These are phyloP conservation scores for Holtermannia corniformis DNA, from an alignment of 768 basidiomycete genomes.

Conservation along the genomic window DNA sequence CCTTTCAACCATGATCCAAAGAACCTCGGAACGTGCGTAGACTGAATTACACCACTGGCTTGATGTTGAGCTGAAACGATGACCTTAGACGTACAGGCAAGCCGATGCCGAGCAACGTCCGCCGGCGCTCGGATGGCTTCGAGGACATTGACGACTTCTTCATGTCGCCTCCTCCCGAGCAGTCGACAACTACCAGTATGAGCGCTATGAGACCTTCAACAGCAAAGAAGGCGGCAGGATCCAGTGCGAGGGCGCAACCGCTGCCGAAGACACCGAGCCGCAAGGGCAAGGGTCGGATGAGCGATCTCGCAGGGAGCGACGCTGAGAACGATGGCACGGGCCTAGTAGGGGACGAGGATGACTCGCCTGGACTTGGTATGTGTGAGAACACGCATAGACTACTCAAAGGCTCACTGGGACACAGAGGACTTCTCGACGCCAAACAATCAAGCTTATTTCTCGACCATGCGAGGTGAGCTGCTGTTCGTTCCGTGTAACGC, in stretches of 20 bases:
- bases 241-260: neutral
- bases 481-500: neutral
- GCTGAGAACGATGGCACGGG: conserved; percentile 13
- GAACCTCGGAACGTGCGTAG: conserved; percentile 36
- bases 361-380: neutral
- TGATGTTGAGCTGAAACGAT: neutral
- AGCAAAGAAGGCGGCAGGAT: neutral
- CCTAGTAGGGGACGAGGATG: conserved; percentile 18
- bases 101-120: conserved; percentile 34
- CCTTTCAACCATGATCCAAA: conserved; percentile 35
- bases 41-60: neutral
- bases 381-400: neutral
- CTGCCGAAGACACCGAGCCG: neutral
- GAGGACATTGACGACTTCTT: conserved; percentile 42
- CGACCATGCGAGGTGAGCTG: conserved; percentile 3
- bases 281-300: conserved; percentile 8
- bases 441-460: conserved; percentile 8
- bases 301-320: conserved; percentile 7
- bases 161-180: conserved; percentile 14
- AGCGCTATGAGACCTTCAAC: neutral
- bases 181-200: neutral
- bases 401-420: neutral
- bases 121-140: conserved; percentile 34
- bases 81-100: conserved; percentile 32
- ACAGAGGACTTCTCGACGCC: conserved; percentile 3